phyloP scores from a whole-genome alignment of 176 grass and related monocot genomes.

The Oryza brachyantha region DNA sequence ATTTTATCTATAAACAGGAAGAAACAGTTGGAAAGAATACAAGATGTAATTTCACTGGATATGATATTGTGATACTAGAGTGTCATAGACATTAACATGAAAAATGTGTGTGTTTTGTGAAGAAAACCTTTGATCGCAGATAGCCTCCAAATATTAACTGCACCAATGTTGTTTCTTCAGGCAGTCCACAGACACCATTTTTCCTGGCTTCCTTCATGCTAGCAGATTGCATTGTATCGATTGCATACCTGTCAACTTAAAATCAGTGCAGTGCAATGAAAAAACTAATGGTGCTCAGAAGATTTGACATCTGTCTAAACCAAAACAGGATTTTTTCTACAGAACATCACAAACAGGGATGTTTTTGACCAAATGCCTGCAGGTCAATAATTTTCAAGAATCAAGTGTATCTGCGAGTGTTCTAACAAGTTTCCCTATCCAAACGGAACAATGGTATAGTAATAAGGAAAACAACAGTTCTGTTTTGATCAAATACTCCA shows the following conservation, averaged over 20 bases:
- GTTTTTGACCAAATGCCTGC: neutral
- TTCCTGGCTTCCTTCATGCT: conserved; percentile 65
- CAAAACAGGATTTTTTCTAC: neutral
- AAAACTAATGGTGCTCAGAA: conserved; percentile 18
- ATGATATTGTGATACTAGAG: conserved; percentile 11
- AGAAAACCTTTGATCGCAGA: conserved; percentile 79
- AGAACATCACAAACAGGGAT: neutral
- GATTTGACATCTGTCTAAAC: neutral
- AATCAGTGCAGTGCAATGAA: conserved; percentile 12
- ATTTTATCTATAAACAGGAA: conserved; percentile 75
- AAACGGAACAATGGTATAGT: neutral
- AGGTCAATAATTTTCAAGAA: neutral
- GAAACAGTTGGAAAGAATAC: conserved; percentile 6
- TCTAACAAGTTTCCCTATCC: neutral
- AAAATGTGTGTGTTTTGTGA: neutral
- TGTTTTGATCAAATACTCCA: neutral
- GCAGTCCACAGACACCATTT: conserved; percentile 36
- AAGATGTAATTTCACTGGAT: conserved; percentile 3
- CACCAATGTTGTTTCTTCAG: conserved; percentile 80
- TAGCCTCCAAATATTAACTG: conserved; percentile 92
- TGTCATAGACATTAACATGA: neutral
- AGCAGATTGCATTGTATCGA: conserved; percentile 88
- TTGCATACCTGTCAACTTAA: conserved; percentile 65
- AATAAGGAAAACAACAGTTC: neutral
- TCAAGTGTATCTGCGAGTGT: neutral